A percentile compares a stretch with the other conserved stretches of the same genome.
These are phyloP conservation scores for Hypholoma fasciculare DNA, from an alignment of 768 basidiomycete species.

Conservation along the genomic window DNA sequence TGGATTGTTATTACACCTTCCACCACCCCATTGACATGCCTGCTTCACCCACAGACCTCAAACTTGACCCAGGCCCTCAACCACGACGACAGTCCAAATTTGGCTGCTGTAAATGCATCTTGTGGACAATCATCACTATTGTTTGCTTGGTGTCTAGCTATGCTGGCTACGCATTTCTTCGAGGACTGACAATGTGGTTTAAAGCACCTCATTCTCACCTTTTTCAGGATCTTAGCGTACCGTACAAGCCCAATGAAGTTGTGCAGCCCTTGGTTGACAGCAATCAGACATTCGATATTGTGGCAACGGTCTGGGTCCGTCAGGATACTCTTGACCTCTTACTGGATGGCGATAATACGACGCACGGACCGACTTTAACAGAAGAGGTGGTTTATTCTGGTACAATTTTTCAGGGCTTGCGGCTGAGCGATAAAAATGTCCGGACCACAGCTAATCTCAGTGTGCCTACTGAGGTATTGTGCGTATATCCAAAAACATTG, in stretches of 20 bases:
- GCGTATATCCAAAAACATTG: constrained; percentile 7
- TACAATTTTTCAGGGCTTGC: constrained; percentile 27
- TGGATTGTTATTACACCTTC: too few relatives aligned
- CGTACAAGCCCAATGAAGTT: constrained; percentile 7
- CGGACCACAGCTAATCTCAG: constrained; percentile 23
- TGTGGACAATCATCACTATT: background rate
- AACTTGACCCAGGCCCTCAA: background rate
- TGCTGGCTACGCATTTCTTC: background rate
- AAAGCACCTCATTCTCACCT: background rate
- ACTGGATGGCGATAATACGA: too few relatives aligned
- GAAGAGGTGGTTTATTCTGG: constrained; percentile 24
- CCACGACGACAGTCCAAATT: background rate
- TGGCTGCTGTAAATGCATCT: background rate
- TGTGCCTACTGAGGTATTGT: constrained; percentile 33
- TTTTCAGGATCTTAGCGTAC: constrained; percentile 5
- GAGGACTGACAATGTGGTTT: background rate
- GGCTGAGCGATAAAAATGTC: constrained; percentile 23
- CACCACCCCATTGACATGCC: background rate
- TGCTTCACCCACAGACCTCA: background rate
- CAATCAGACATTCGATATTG: constrained; percentile 15
- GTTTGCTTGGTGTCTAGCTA: background rate
- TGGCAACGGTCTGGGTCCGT: constrained; percentile 18
- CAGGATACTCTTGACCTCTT: background rate
- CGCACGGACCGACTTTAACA: background rate
- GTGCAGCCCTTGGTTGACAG: constrained; percentile 12